These are phyloP conservation scores for Chrysosporium queenslandicum DNA, from an alignment of 2,329 filamentous ascomycete genomes.

Conservation along the genomic window DNA sequence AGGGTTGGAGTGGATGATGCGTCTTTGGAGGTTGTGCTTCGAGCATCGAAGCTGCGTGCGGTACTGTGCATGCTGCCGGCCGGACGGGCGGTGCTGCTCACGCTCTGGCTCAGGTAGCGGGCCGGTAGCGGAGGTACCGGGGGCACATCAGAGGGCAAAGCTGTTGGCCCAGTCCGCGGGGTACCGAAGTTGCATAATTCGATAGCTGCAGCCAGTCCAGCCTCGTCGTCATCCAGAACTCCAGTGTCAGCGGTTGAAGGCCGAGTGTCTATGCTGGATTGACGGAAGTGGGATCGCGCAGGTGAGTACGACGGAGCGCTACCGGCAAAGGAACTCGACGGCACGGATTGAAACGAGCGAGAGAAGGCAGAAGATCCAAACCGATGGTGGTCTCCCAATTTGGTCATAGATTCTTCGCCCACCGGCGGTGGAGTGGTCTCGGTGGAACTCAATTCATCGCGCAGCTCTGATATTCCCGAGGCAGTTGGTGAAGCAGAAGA, in stretches of 20 bases:
- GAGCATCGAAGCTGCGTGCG: conserved; percentile 33
- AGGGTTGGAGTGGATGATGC: conserved; percentile 29
- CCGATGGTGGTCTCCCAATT: conserved; percentile 28
- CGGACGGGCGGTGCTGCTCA: conserved; percentile 42
- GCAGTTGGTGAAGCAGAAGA: conserved; percentile 74
- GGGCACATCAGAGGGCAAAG: conserved; percentile 62
- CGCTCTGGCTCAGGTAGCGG: conserved; percentile 59
- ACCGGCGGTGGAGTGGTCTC: conserved; percentile 88
- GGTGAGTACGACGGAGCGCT: conserved; percentile 42
- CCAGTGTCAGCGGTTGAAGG: conserved; percentile 69
- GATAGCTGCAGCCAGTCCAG: conserved; percentile 78
- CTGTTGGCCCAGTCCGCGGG: conserved; percentile 54
- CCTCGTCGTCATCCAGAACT: conserved; percentile 68
- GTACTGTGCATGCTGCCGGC: conserved; percentile 43
- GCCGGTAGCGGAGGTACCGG: conserved; percentile 80
- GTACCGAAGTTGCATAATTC: conserved; percentile 84
- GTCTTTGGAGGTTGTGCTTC: conserved; percentile 17
- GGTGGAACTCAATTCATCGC: conserved; percentile 67
- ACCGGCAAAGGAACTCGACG: conserved; percentile 47
- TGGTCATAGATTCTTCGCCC: conserved; percentile 50
- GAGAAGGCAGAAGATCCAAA: conserved; percentile 52
- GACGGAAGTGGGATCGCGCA: conserved; percentile 51
- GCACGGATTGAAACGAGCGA: conserved; percentile 68
- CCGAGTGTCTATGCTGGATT: conserved; percentile 64
- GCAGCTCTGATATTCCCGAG: conserved; percentile 66